Evolutionary conservation across 352 stramenopile genomes (phyloP), one percentile per base, ranked within the genome.

Genomic region (Stramenopiles sp.): DNA sequence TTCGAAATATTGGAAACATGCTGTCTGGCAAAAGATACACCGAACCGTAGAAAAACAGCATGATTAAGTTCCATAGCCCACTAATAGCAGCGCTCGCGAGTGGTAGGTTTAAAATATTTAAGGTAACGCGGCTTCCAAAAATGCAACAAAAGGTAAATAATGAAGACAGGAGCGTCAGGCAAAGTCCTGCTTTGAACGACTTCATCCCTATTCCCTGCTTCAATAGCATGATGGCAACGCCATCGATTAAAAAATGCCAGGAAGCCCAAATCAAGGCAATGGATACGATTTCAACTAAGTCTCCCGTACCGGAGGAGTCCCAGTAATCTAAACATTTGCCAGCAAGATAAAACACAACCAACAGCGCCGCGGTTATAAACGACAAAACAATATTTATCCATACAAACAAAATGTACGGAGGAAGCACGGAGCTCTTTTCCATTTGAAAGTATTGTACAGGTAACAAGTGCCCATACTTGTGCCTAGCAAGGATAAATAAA

Each of bases 181-280:
- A 31, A 6, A 31, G 31, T 35, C 31, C 35, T 71, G 35, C 35
- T 71, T 71, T 71, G 12, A 71, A 71, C 6, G 53, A 31, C 35
- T 33, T 2, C 2, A 33, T 71, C 4, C 53, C 53, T 33, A 71
- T 71, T 6, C 31, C 33, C 31, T 33, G 33, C 12, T 71, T 31
- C 12, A 71, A 6, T 31, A 71, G 53, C 53, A 71, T 71, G 53
- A 71, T 6, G 35, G 35, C 53, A 71, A 71, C 31, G 6, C 53
- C 53, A 4, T 71, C 53, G 33, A 71, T 35, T 6, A 71, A 31
- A 71, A 33, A 31, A 71, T 71, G 53, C 35, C 35, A 31, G 12
- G 35, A 71, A 71, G 31, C 53, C 33, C 35, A 71, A 35, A 71
- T 71, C 33, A 71, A 31, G 12, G 31, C 53, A n/a, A n/a, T 6